phyloP scores from a whole-genome alignment of 331 rosid genomes.

The Ulmus americana region DNA sequence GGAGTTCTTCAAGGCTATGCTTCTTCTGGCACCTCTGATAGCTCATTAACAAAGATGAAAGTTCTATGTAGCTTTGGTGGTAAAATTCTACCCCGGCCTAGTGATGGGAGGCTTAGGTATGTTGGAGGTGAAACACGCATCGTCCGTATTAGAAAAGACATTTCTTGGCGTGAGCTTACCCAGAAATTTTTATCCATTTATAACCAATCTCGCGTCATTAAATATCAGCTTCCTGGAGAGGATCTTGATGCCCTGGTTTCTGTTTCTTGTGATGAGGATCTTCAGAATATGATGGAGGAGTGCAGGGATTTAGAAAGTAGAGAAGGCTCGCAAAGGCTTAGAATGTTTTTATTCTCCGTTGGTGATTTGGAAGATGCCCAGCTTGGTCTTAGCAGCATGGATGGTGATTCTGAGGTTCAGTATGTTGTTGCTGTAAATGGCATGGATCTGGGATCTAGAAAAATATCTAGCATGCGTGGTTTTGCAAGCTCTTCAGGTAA shows the following conservation, averaged over 20 bases:
- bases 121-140: slow-evolving; percentile 95
- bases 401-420: slow-evolving; percentile 73
- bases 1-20: slow-evolving; percentile 39
- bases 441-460: slow-evolving; percentile 69
- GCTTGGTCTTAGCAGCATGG: slow-evolving; percentile 44
- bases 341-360: slow-evolving; percentile 79
- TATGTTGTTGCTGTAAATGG: slow-evolving; percentile 90
- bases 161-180: slow-evolving; percentile 74
- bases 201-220: slow-evolving; percentile 51
- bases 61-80: slow-evolving; percentile 94
- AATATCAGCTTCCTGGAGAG: slow-evolving; percentile 98
- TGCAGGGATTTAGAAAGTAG: slow-evolving; percentile 51
- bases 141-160: slow-evolving; percentile 63
- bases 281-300: slow-evolving; percentile 97
- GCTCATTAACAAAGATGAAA: slow-evolving; percentile 54
- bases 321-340: slow-evolving; percentile 59
- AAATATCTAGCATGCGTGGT: slow-evolving; percentile 42
- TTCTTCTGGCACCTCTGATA: slow-evolving; percentile 51
- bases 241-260: slow-evolving; percentile 97
- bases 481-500: slow-evolving; percentile 40
- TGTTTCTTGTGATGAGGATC: slow-evolving; percentile 88
- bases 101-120: slow-evolving; percentile 85
- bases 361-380: slow-evolving; percentile 77
- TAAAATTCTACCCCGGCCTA: slow-evolving; percentile 80
- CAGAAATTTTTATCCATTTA: slow-evolving; percentile 55